Percentiles rank a stretch among this genome's conserved stretches.
Evolutionary conservation across 768 basidiomycete species (phyloP).

Genomic region (Kwoniella dejecticola): DNA sequence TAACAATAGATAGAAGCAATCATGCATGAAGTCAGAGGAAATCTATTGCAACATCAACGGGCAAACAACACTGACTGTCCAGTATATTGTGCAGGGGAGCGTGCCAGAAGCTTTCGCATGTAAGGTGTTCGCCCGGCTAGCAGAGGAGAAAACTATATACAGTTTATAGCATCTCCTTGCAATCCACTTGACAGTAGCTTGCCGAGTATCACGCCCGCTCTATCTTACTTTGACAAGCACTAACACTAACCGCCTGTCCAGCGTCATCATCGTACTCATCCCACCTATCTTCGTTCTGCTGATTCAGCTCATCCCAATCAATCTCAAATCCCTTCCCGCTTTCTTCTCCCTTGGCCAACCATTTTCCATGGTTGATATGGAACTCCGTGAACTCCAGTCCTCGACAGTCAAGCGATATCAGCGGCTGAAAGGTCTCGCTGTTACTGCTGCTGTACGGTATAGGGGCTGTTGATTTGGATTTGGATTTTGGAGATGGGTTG

Average conservation of each 20-base stretch:
- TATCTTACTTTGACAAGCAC: constrained; percentile 44
- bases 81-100: too few species aligned
- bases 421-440: constrained; percentile 28
- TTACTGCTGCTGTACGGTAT: constrained; percentile 40
- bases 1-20: too few species aligned
- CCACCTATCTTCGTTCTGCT: constrained; percentile 50
- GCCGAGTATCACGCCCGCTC: constrained; percentile 22
- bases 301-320: constrained; percentile 44
- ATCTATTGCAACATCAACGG: too few species aligned
- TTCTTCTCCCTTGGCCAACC: constrained; percentile 32
- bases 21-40: too few species aligned
- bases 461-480: constrained; percentile 36
- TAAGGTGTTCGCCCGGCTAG: too few species aligned
- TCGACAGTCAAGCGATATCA: constrained; percentile 53
- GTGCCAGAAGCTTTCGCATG: too few species aligned
- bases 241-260: constrained; percentile 44
- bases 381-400: constrained; percentile 52
- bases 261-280: constrained; percentile 56
- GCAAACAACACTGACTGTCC: too few species aligned
- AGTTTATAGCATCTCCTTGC: too few species aligned
- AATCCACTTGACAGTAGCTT: neutral
- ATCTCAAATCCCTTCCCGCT: constrained; percentile 43
- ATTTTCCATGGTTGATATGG: constrained; percentile 38
- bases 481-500: constrained; percentile 30
- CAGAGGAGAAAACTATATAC: too few species aligned